Conservation (phyloP, 768 basidiomycete genomes). For the Psilocybe sp. region DNA sequence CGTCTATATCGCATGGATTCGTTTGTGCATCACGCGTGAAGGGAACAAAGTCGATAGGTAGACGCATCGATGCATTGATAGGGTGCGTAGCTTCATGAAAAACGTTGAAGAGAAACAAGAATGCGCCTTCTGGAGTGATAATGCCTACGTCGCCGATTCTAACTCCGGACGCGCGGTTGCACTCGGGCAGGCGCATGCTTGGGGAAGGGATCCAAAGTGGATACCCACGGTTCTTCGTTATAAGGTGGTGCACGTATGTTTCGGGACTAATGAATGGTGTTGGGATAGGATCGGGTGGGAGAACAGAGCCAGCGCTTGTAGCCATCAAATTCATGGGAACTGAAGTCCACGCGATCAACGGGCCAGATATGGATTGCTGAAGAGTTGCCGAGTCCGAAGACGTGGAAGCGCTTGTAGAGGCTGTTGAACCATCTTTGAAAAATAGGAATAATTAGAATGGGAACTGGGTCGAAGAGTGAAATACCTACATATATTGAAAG, state of each 20-base stretch:
- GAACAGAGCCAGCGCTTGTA: too few relatives aligned
- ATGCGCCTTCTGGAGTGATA: constrained; percentile 5
- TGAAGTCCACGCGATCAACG: too few relatives aligned
- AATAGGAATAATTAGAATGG: too few relatives aligned
- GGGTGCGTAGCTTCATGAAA: neutral
- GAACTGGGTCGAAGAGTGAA: too few relatives aligned
- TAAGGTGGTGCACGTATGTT: constrained; percentile 10
- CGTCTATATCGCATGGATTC: neutral
- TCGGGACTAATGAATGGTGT: neutral
- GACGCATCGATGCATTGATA: constrained; percentile 2
- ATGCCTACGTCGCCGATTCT: constrained; percentile 16
- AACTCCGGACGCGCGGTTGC: constrained; percentile 8
- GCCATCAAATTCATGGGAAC: too few relatives aligned
- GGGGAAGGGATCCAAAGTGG: constrained; percentile 14
- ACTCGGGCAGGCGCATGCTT: constrained; percentile 3
- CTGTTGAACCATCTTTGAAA: too few relatives aligned
- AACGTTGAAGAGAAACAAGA: constrained; percentile 16
- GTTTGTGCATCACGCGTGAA: neutral
- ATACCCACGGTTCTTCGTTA: constrained; percentile 3
- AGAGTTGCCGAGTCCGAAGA: too few relatives aligned
- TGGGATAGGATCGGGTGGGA: neutral
- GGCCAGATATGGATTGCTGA: too few relatives aligned
- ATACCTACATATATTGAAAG: too few relatives aligned
- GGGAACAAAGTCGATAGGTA: constrained; percentile 6
- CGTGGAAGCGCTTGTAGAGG: too few relatives aligned